Base-by-base conservation (phyloP, 1,284 basidiomycete genomes). In the Takashimella koratensis region DNA sequence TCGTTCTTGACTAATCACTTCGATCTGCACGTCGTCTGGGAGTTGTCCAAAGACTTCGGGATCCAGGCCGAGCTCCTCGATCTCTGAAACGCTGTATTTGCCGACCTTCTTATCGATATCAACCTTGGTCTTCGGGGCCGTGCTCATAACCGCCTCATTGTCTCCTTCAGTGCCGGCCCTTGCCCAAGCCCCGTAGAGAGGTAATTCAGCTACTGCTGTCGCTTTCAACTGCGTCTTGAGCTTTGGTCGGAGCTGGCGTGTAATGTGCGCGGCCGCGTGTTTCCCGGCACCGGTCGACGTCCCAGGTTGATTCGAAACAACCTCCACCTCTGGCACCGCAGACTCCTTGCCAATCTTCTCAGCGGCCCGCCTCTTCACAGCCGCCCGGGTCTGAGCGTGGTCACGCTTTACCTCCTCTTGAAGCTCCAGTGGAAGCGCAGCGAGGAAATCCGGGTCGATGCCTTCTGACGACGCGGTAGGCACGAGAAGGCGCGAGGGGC, bases 1-100 rank as follows among this genome's bases (percentile, higher is more conserved):
- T 11, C 63, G 51, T 48, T 71, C 87, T 57, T 86, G 85, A 3
- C 73, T 74, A 58, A 88, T 81, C 3, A 90, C 77, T 65, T 92
- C 90, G 53, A 79, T 75, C 26, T 83, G 82, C 20, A 91, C 77
- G 22, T 88, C 86, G 1, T 76, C 77, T 0, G 90, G 89, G 19
- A 93, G 78, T 1, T 85, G 86, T 20, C 83, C 78, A 53, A 89
- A 84, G 0, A 90, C 84, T 1, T 80, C 79, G 65, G 76, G 81
- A 68, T 91, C 89, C 4, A 91, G 82, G 12, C 81, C 82, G 21
- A 91, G 78, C 40, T 80, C 79, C 12, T 69, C 74, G 20, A 92
- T 77, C 60, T 88, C 84, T 3, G 72, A 76, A 23, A 74, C 66
- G 1, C 68, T 62, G 47, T 62, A 68, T 12, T 51, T 60, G 4